Evolutionary conservation across 139 green algal genomes (phyloP), one percentile per base, ranked within the genome.

Genomic region (Chlorella vulgaris): DNA sequence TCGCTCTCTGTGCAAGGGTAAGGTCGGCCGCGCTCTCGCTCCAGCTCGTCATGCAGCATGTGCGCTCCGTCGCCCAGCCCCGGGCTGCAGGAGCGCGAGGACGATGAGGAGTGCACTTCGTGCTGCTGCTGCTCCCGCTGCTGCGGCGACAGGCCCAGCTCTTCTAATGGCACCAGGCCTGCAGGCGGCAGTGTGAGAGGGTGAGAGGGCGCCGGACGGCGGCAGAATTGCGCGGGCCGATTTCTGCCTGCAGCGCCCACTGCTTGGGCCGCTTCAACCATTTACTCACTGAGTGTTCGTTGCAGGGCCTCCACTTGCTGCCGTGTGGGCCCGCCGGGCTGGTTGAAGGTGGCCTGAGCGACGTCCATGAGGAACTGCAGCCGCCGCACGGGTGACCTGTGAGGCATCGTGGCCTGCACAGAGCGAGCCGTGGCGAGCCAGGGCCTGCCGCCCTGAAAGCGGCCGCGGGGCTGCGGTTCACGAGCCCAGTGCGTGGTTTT

Each of bases 311-410:
- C 36, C 13, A 85, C 29, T 38, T 87, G 69, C 35, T 39, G 26
- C 26, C 4, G 0, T 21, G 68, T 71, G 28, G 83, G 79, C 26
- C 21, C 42, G 5, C 43, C 42, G 0, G 26, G 40, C 55, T 79
- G 55, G 31, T 15, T 28, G 36, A 87, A 84, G 1, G 79, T 82
- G 8, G 55, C 29, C 21, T 78, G 53, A 3, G 69, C 83, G 5
- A 85, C n/a, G 28, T 87, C 69, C 22, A 69, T 74, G 8, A 87
- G 35, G 33, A 81, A 51, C 62, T 86, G 78, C 13, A 85, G 63
- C 62, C 62, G 77, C 51, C 13, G 35, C 36, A 51, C 28, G 36
- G 55, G 21, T 5, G 55, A 65, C 5, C 21, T 55, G 47, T 15
- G n/a, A n/a, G n/a, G n/a, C n/a, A n/a, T n/a, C n/a, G n/a, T n/a